A percentile compares a stretch with the other conserved stretches of the same genome.
These are phyloP conservation scores for Diddensiella caesifluorescens DNA, from an alignment of 805 yeast species.

Conservation along the genomic window DNA sequence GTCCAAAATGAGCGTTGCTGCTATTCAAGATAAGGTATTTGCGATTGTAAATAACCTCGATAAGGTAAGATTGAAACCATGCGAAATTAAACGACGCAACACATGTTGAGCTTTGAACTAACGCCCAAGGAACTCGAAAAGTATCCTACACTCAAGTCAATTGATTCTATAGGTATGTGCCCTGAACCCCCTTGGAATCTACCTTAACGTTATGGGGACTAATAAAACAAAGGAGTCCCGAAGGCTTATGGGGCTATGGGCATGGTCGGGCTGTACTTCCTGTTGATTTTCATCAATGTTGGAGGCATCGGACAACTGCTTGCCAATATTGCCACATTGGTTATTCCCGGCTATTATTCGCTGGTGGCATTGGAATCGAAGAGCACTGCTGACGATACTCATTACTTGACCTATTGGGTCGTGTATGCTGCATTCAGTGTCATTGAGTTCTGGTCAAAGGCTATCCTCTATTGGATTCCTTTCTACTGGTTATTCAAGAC, in stretches of 20 bases:
- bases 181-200: not conserved
- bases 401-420: constrained; percentile 93
- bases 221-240: constrained; percentile 41
- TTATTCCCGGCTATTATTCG: constrained; percentile 84
- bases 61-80: constrained; percentile 18
- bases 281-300: constrained; percentile 78
- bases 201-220: not conserved
- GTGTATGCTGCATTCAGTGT: constrained; percentile 91
- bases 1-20: constrained; percentile 12
- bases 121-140: constrained; percentile 31
- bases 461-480: constrained; percentile 92
- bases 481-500: constrained; percentile 95
- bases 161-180: constrained; percentile 26
- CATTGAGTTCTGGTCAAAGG: constrained; percentile 91
- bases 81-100: not conserved
- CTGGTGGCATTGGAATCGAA: constrained; percentile 75
- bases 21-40: constrained; percentile 27
- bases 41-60: constrained; percentile 26
- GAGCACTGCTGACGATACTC: constrained; percentile 70
- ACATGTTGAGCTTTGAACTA: not conserved
- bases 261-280: constrained; percentile 57
- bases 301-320: constrained; percentile 95
- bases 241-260: constrained; percentile 80
- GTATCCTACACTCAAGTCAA: constrained; percentile 28
- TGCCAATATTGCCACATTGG: constrained; percentile 88